A percentile compares a stretch with the other conserved stretches of the same genome.
Evolutionary conservation across 148 eudicot species (phyloP).

Genomic region (Rhododendron vialii): DNA sequence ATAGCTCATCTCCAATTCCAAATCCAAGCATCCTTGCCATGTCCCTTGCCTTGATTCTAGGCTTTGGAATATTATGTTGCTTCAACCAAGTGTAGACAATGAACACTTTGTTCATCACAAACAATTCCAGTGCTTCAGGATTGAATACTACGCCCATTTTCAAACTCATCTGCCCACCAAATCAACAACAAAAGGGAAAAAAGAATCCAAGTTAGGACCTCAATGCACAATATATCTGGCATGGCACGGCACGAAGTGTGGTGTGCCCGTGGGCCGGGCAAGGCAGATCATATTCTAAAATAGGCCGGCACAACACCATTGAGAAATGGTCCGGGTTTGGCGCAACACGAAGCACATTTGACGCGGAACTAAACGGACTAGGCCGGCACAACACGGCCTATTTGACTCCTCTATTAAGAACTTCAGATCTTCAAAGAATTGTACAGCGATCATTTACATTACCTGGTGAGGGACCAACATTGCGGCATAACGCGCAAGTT

Average conservation of each 20-base stretch:
- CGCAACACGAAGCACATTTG: neutral
- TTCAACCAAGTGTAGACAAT: conserved; percentile 73
- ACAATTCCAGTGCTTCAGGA: conserved; percentile 81
- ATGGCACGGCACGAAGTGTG: neutral
- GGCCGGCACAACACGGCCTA: neutral
- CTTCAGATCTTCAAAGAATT: no score
- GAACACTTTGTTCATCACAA: conserved; percentile 67
- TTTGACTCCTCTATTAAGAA: neutral
- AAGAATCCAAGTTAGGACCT: neutral
- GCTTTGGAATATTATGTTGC: conserved; percentile 54
- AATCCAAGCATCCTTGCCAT: conserved; percentile 94
- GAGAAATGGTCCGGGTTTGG: neutral
- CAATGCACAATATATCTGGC: neutral
- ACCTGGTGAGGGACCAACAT: conserved; percentile 98
- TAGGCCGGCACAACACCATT: neutral
- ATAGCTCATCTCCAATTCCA: conserved; percentile 80
- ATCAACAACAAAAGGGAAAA: neutral
- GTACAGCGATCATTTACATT: neutral
- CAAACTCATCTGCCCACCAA: conserved; percentile 61
- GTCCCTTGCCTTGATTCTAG: conserved; percentile 66
- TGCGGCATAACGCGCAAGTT: conserved; percentile 93
- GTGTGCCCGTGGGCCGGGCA: neutral
- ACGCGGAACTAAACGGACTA: neutral
- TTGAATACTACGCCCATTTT: conserved; percentile 84
- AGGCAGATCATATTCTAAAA: neutral